Percentiles rank a stretch among this genome's conserved stretches.
These are phyloP conservation scores for Hypoxylon trugodes DNA, from an alignment of 495 filamentous ascomycete species.

Conservation along the genomic window DNA sequence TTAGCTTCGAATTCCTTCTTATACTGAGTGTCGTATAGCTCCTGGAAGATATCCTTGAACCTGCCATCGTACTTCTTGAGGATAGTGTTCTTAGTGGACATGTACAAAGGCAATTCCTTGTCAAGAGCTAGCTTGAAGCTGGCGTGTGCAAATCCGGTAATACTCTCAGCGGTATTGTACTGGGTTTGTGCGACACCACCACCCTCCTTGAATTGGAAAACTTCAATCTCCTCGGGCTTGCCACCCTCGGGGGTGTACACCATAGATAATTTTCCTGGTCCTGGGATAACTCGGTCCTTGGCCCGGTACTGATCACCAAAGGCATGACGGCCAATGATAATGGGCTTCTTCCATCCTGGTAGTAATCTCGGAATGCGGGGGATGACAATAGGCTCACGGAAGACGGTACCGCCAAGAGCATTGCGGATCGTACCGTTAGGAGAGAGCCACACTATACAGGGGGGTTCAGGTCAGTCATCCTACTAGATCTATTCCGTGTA, in stretches of 20 bases:
- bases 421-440: slow-evolving; percentile 99
- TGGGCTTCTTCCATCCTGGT: slow-evolving; percentile 96
- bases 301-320: slow-evolving; percentile 99
- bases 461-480: slow-evolving; percentile 19
- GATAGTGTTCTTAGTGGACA: slow-evolving; percentile 99
- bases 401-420: slow-evolving; percentile 92
- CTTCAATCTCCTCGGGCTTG: slow-evolving; percentile 84
- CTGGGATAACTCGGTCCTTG: slow-evolving; percentile 82
- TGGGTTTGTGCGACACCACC: slow-evolving; percentile 91
- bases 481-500: not conserved
- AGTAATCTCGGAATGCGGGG: slow-evolving; percentile 89
- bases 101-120: slow-evolving; percentile 89
- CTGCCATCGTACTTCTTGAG: slow-evolving; percentile 97
- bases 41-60: slow-evolving; percentile 99
- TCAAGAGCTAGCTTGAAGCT: slow-evolving; percentile 92
- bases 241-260: slow-evolving; percentile 89
- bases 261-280: slow-evolving; percentile 87
- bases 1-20: slow-evolving; percentile 87
- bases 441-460: slow-evolving; percentile 85
- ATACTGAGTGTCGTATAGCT: slow-evolving; percentile 89
- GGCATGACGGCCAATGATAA: slow-evolving; percentile 98
- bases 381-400: slow-evolving; percentile 98
- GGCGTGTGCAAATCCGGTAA: slow-evolving; percentile 91
- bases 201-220: slow-evolving; percentile 84
- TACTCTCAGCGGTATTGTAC: slow-evolving; percentile 98